Evolutionary conservation across 2,329 filamentous ascomycete species (phyloP).

Genomic region (Xylariaceae sp.): DNA sequence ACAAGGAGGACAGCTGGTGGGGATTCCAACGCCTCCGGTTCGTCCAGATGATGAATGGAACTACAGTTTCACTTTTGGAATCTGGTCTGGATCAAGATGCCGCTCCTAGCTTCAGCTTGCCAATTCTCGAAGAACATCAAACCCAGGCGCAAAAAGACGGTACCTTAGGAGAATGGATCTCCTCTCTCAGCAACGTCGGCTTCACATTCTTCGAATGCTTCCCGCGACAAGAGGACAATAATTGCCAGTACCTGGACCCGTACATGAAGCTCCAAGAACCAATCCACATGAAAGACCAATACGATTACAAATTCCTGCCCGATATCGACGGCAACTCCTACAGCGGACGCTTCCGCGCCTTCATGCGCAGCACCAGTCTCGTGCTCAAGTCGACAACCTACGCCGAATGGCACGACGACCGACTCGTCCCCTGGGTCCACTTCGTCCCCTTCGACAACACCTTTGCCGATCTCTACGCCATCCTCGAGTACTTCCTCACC

Average conservation of each 20-base stretch:
- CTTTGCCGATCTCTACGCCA: conserved; percentile 59
- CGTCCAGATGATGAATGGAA: conserved; percentile 61
- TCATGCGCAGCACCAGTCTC: conserved; percentile 58
- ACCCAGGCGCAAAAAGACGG: conserved; percentile 32
- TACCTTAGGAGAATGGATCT: conserved; percentile 39
- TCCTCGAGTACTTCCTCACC: conserved; percentile 64
- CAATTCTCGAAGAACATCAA: conserved; percentile 36
- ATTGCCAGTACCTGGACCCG: conserved; percentile 38
- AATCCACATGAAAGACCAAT: conserved; percentile 45
- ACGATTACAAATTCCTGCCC: conserved; percentile 58
- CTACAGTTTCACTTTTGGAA: conserved; percentile 46
- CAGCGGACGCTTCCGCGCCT: conserved; percentile 56
- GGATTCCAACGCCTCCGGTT: conserved; percentile 66
- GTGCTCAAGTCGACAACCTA: conserved; percentile 70
- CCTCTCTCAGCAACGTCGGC: conserved; percentile 38
- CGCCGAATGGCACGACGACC: conserved; percentile 68
- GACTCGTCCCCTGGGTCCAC: conserved; percentile 65
- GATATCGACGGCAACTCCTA: conserved; percentile 68
- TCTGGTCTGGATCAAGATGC: conserved; percentile 29
- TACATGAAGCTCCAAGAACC: conserved; percentile 32
- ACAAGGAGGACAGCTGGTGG: conserved; percentile 51
- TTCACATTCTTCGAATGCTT: conserved; percentile 41
- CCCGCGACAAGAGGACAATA: conserved; percentile 18
- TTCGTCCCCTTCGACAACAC: conserved; percentile 68
- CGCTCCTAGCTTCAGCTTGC: conserved; percentile 43